Conservation (phyloP, 345 rosid species). For the Brassica incana region DNA sequence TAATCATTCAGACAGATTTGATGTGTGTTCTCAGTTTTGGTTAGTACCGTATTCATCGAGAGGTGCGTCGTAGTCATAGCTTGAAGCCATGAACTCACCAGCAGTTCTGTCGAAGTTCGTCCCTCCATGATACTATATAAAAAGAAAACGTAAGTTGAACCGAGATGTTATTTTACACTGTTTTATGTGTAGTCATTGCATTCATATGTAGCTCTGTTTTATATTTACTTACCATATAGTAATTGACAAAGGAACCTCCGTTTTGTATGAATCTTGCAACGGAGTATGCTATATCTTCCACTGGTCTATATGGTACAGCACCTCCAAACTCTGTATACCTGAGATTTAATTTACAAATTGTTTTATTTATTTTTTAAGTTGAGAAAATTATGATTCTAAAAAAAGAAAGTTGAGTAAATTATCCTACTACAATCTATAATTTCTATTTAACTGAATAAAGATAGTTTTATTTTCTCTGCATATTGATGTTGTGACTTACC, state of each 20-base stretch:
- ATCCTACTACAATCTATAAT: not conserved
- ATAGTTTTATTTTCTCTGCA: not conserved
- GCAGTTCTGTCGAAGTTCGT: slow-evolving; percentile 92
- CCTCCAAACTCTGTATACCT: slow-evolving; percentile 80
- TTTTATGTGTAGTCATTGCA: not conserved
- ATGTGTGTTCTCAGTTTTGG: not conserved
- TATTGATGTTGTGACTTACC: slow-evolving; percentile 49
- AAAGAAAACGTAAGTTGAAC: not conserved
- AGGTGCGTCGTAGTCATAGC: slow-evolving; percentile 98
- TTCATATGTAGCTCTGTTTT: slow-evolving; percentile 14
- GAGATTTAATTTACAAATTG: not conserved
- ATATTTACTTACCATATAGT: slow-evolving; percentile 67
- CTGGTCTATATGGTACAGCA: slow-evolving; percentile 72
- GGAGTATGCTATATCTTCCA: slow-evolving; percentile 79
- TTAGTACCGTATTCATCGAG: slow-evolving; percentile 84
- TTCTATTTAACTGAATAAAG: not conserved
- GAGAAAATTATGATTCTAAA: not conserved
- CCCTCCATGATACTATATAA: slow-evolving; percentile 85
- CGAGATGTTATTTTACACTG: not conserved
- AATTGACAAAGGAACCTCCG: slow-evolving; percentile 78
- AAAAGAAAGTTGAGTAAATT: not conserved
- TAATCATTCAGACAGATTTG: not conserved
- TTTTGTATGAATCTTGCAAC: slow-evolving; percentile 78
- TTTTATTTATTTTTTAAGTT: not conserved
- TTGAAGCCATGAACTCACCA: slow-evolving; percentile 94